phyloP scores from a whole-genome alignment of 306 rosid species.

The Castanospermum australe region DNA sequence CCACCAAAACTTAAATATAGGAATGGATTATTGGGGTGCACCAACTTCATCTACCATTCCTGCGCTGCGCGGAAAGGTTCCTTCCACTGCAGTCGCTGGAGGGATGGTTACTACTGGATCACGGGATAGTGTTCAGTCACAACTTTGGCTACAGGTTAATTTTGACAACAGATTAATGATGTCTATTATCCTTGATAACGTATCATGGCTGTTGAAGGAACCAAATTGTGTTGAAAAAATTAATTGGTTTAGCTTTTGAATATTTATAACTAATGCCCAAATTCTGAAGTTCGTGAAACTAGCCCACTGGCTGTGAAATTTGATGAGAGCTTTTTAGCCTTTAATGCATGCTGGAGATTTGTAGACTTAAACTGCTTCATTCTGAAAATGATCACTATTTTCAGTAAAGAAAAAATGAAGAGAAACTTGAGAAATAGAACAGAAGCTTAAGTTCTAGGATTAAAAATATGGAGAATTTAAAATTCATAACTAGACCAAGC shows the following conservation, averaged over 20 bases:
- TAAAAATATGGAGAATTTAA: background rate
- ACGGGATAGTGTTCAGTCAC: conserved; percentile 85
- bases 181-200: conserved; percentile 20
- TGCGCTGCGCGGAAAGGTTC: conserved; percentile 54
- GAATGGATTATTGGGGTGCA: conserved; percentile 83
- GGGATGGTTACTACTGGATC: conserved; percentile 76
- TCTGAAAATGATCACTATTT: background rate
- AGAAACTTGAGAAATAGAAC: background rate
- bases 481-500: background rate
- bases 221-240: conserved; percentile 5
- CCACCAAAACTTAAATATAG: conserved; percentile 72
- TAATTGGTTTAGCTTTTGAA: background rate
- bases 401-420: background rate
- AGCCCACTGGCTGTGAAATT: background rate
- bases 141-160: conserved; percentile 85
- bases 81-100: conserved; percentile 78
- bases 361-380: background rate
- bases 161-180: background rate
- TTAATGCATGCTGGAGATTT: conserved; percentile 15
- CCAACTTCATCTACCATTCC: conserved; percentile 60
- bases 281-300: background rate
- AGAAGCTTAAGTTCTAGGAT: background rate
- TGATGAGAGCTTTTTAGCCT: background rate
- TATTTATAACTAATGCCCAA: background rate
- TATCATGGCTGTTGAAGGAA: conserved; percentile 12